Conservation (phyloP, 345 rosid species). For the Euphorbia lathyris region DNA sequence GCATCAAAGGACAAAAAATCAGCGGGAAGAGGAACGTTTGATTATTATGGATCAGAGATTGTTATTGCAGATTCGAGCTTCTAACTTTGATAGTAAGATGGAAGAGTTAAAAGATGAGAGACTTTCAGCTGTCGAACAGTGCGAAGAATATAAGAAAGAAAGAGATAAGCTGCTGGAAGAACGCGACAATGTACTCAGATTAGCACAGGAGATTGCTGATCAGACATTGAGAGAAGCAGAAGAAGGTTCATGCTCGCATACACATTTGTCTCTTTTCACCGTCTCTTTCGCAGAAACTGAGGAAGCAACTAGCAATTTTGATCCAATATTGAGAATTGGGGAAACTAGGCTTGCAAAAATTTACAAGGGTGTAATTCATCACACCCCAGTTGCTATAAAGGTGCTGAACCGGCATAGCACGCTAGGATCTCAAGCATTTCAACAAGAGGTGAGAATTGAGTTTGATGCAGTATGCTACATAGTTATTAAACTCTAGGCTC, state of each 20-base stretch:
- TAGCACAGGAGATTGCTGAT: conserved; percentile 41
- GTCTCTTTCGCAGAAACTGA: conserved; percentile 63
- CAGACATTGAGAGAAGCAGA: conserved; percentile 56
- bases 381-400: conserved; percentile 69
- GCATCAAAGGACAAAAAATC: conserved; percentile 46
- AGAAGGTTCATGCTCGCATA: conserved; percentile 34
- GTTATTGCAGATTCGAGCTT: conserved; percentile 46
- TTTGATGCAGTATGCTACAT: background rate
- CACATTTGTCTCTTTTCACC: conserved; percentile 50
- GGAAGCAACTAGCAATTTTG: conserved; percentile 65
- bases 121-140: conserved; percentile 64
- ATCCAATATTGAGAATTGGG: conserved; percentile 68
- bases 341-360: conserved; percentile 88
- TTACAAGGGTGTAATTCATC: conserved; percentile 56
- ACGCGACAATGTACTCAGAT: conserved; percentile 67
- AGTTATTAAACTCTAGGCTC: too few relatives aligned
- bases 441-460: conserved; percentile 59
- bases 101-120: conserved; percentile 68
- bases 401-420: conserved; percentile 53
- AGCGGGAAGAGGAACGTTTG: conserved; percentile 45
- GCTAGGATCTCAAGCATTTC: conserved; percentile 80
- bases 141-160: conserved; percentile 59
- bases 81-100: conserved; percentile 44
- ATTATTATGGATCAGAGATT: conserved; percentile 44
- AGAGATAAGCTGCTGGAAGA: conserved; percentile 59